Evolutionary conservation across 305 asterid species (phyloP).

Genomic region (Caryopteris hybrid): DNA sequence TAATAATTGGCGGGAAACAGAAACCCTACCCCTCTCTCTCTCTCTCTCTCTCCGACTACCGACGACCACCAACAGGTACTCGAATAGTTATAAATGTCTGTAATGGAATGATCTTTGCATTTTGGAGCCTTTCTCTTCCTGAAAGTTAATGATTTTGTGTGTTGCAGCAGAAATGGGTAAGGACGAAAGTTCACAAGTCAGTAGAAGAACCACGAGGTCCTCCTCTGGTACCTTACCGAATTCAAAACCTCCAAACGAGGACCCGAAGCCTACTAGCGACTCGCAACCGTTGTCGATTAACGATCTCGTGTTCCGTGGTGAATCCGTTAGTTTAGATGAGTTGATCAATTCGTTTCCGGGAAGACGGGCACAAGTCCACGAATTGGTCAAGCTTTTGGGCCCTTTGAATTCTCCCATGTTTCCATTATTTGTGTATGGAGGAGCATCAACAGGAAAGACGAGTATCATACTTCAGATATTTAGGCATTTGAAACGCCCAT

Average conservation of each 20-base stretch:
- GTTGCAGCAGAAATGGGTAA: slow-evolving; percentile 42
- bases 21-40: slow-evolving; percentile 19
- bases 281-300: slow-evolving; percentile 27
- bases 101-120: not conserved
- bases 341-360: slow-evolving; percentile 60
- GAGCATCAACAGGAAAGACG: slow-evolving; percentile 85
- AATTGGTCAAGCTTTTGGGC: slow-evolving; percentile 59
- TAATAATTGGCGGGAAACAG: slow-evolving; percentile 29
- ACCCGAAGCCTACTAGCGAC: slow-evolving; percentile 22
- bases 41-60: not conserved
- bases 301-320: slow-evolving; percentile 44
- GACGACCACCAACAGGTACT: not conserved
- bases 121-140: not conserved
- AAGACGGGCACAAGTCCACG: slow-evolving; percentile 55
- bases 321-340: slow-evolving; percentile 48
- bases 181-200: slow-evolving; percentile 42
- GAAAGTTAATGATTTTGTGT: slow-evolving; percentile 4
- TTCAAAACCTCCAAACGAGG: slow-evolving; percentile 34
- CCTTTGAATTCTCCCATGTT: slow-evolving; percentile 74
- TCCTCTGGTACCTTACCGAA: slow-evolving; percentile 33
- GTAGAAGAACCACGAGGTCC: slow-evolving; percentile 61
- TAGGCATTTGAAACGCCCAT: slow-evolving; percentile 66
- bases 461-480: slow-evolving; percentile 54
- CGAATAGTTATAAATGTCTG: not conserved
- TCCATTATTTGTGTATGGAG: slow-evolving; percentile 73